Percentiles rank a stretch among this genome's conserved stretches.
These are phyloP conservation scores for Hanseniaspora sp. DNA, from an alignment of 1,139 yeast species.

Conservation along the genomic window DNA sequence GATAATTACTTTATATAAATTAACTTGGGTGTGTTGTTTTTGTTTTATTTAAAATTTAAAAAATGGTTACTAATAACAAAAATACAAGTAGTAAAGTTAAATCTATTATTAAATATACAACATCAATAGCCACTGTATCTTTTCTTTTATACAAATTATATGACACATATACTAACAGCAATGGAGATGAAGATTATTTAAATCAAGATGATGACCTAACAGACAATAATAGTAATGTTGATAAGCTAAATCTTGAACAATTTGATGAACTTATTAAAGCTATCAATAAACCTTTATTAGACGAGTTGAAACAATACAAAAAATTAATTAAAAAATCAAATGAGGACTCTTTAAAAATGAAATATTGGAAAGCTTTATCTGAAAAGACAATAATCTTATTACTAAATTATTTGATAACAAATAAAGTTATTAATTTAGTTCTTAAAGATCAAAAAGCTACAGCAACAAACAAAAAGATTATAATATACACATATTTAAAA, in stretches of 20 bases:
- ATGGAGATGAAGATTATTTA: not conserved
- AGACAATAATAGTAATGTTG: not conserved
- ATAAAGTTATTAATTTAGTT: conserved; percentile 1
- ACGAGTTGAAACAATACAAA: not conserved
- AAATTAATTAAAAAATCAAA: not conserved
- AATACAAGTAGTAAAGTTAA: not conserved
- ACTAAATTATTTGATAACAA: not conserved
- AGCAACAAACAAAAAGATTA: conserved; percentile 1
- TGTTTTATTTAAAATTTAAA: not conserved
- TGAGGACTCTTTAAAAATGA: conserved; percentile 8
- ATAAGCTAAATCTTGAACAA: not conserved
- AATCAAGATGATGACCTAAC: not conserved
- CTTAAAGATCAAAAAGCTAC: not conserved
- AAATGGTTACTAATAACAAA: not conserved
- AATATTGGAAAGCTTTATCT: not conserved
- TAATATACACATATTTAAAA: conserved; percentile 11
- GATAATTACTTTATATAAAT: too few species aligned
- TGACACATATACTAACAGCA: not conserved
- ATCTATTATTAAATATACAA: conserved; percentile 6
- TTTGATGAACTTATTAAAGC: conserved; percentile 13
- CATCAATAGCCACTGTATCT: conserved; percentile 7
- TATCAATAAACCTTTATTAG: conserved; percentile 3
- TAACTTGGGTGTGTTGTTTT: too few species aligned
- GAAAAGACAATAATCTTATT: conserved; percentile 4
- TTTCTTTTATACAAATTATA: conserved; percentile 5